These are phyloP conservation scores for Salvia hispanica DNA, from an alignment of 257 asterid species.

Conservation along the genomic window DNA sequence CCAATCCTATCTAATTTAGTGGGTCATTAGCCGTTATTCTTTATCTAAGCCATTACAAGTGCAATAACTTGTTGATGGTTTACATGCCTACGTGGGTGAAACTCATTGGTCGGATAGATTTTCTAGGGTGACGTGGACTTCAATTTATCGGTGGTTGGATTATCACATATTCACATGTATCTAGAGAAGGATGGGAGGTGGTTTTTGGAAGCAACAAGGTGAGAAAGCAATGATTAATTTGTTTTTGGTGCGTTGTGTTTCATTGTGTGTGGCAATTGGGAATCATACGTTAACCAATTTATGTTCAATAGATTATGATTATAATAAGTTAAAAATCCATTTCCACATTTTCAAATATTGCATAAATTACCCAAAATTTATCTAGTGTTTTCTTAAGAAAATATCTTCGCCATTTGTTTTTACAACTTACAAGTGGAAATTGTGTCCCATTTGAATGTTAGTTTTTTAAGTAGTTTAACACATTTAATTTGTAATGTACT, in stretches of 20 bases:
- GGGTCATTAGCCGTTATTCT: too few species aligned
- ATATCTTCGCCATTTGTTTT: neutral
- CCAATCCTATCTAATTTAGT: too few species aligned
- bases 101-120: constrained; percentile 27
- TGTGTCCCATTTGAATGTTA: too few species aligned
- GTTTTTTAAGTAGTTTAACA: too few species aligned
- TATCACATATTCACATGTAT: constrained; percentile 47
- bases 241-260: constrained; percentile 44
- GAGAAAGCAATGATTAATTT: constrained; percentile 41
- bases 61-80: constrained; percentile 29
- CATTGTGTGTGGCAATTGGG: constrained; percentile 49
- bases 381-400: neutral
- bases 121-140: constrained; percentile 41
- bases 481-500: too few species aligned
- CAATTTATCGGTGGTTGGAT: constrained; percentile 45
- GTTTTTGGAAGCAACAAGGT: constrained; percentile 35
- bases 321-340: constrained; percentile 19
- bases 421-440: too few species aligned
- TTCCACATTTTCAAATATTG: neutral
- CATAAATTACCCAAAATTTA: neutral
- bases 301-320: constrained; percentile 43
- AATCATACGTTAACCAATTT: constrained; percentile 55
- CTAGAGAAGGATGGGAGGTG: constrained; percentile 37
- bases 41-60: neutral
- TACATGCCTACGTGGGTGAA: constrained; percentile 40